Base-by-base conservation (phyloP, 345 rosid species). In the Citrus australasica region DNA sequence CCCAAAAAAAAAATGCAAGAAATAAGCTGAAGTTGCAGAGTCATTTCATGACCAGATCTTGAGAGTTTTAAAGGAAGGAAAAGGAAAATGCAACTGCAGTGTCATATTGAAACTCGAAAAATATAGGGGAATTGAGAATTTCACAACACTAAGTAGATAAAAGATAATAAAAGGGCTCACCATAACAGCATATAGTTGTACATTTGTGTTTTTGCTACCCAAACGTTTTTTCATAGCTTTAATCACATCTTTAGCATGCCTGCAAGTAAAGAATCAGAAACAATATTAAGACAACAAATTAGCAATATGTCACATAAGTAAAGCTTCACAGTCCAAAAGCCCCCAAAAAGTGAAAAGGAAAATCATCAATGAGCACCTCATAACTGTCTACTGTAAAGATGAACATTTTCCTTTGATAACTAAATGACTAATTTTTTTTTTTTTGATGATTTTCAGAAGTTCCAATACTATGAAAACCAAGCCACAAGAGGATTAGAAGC, bases 161-260 rank as follows among this genome's bases (percentile, higher is more conserved):
- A 46, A 14, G 32, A 25, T 17, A 69, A 64, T 33, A 69, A 60
- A 77, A 75, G 59, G 80, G 77, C 92, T 70, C 69, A 93, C 99
- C 96, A 87, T 85, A 62, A 95, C 97, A 74, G 97, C 85, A 88
- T 90, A 92, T 60, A 95, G 72, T 56, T 93, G 98, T 77, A 90
- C 74, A 73, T 80, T 87, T 22, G 92, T 81, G 81, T 87, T 84
- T 84, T 88, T 91, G 79, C 93, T 88, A 77, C 94, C 97, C 86
- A 93, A 46, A 1, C 96, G 93, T 76, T 93, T 95, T 87, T 95
- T 95, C 32, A 95, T 93, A 67, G 95, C 96, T 87, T 93, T 95
- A 67, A 91, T 81, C 67, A 88, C 93, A 87, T 92, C 96, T 84
- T 86, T 93, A 38, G 94, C 89, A 86, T 87, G 93, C 88, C 98